Evolutionary conservation across 225 moss, liverwort and hornwort species (phyloP).

Genomic region (Bryum argenteum): DNA sequence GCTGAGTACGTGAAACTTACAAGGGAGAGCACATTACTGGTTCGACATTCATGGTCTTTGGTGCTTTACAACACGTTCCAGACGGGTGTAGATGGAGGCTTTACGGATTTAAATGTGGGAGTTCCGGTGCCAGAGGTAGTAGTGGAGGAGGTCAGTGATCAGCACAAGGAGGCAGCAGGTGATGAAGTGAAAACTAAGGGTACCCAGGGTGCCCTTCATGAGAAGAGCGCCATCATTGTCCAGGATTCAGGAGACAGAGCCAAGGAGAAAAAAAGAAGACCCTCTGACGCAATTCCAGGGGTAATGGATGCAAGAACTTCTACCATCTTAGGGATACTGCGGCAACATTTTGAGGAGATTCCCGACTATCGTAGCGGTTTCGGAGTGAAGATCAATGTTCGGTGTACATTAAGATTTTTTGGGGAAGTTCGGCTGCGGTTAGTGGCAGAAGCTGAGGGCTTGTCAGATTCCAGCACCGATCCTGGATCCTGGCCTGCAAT

Average conservation of each 20-base stretch:
- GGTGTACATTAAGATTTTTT: conserved; percentile 65
- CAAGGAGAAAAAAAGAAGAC: conserved; percentile 31
- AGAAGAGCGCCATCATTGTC: conserved; percentile 31
- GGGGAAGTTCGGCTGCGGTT: conserved; percentile 60
- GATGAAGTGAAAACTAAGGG: conserved; percentile 28
- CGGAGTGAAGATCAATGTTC: conserved; percentile 82
- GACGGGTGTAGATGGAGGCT: conserved; percentile 54
- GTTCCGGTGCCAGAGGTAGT: conserved; percentile 40
- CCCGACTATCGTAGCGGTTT: conserved; percentile 75
- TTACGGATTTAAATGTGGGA: conserved; percentile 38
- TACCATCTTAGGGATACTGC: conserved; percentile 62
- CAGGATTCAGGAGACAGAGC: conserved; percentile 33
- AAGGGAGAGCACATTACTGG: conserved; percentile 69
- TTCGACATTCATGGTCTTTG: conserved; percentile 95
- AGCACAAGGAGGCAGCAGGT: conserved; percentile 36
- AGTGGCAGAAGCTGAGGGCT: conserved; percentile 46
- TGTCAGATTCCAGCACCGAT: conserved; percentile 28
- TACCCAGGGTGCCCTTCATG: conserved; percentile 20
- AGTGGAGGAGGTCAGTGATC: conserved; percentile 57
- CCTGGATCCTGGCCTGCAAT: conserved; percentile 89
- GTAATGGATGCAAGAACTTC: conserved; percentile 86
- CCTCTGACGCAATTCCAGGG: conserved; percentile 51
- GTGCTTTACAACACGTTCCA: conserved; percentile 84
- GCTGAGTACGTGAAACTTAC: conserved; percentile 71
- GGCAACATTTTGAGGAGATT: conserved; percentile 86